phyloP scores from a whole-genome alignment of 179 eudicot genomes.

The Beta lomatogona region DNA sequence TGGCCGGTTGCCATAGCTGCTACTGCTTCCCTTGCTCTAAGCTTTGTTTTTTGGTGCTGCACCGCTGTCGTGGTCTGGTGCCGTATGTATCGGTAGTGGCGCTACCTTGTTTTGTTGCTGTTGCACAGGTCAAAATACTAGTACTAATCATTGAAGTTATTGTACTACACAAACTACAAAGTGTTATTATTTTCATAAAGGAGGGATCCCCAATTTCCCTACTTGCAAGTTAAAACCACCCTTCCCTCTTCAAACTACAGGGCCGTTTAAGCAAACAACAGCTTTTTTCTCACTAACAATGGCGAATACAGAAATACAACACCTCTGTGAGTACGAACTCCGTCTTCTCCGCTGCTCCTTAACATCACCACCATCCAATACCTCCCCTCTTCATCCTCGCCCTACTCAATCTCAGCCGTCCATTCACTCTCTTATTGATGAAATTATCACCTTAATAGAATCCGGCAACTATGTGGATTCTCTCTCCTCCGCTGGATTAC shows the following conservation, averaged over 20 bases:
- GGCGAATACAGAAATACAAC: conserved; percentile 26
- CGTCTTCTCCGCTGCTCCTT: conserved; percentile 65
- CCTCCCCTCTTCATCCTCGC: neutral
- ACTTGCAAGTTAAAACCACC: too few relatives aligned
- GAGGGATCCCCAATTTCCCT: too few relatives aligned
- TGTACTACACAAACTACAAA: too few relatives aligned
- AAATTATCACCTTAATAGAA: conserved; percentile 51
- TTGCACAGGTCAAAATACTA: too few relatives aligned
- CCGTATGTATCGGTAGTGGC: too few relatives aligned
- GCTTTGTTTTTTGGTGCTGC: too few relatives aligned
- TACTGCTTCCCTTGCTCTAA: too few relatives aligned
- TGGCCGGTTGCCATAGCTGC: too few relatives aligned
- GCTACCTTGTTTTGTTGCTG: too few relatives aligned
- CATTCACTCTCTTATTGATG: conserved; percentile 40
- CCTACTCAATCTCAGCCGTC: conserved; percentile 8
- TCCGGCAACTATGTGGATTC: conserved; percentile 60
- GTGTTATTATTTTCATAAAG: too few relatives aligned
- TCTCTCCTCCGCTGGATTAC: conserved; percentile 57
- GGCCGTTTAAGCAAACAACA: neutral
- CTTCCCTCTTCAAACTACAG: neutral
- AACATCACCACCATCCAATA: conserved; percentile 16
- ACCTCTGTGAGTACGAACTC: conserved; percentile 57
- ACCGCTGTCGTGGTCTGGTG: too few relatives aligned
- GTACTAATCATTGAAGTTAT: too few relatives aligned
- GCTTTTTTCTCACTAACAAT: conserved; percentile 1